These are phyloP conservation scores for Xylaria castorea DNA, from an alignment of 495 filamentous ascomycete species.

Conservation along the genomic window DNA sequence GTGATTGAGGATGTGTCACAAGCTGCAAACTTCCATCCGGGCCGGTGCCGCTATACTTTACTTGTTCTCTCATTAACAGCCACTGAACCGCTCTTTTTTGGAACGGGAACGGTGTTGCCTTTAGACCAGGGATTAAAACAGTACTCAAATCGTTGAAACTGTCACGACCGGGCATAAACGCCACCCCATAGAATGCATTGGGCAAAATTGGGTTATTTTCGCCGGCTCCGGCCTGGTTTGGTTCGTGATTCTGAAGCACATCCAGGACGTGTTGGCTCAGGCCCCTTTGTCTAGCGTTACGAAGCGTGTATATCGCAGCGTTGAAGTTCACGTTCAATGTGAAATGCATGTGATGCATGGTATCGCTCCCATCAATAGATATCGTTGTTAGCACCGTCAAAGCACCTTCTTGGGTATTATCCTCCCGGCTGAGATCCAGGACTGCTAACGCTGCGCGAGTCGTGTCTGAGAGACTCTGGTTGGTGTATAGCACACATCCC, in stretches of 20 bases:
- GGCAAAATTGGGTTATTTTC: constrained; percentile 38
- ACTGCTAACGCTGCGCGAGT: constrained; percentile 4
- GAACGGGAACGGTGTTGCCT: constrained; percentile 51
- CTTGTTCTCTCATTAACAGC: constrained; percentile 54
- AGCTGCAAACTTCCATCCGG: constrained; percentile 28
- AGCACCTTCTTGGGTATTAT: constrained; percentile 29
- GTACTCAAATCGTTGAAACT: constrained; percentile 30
- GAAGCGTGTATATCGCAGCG: constrained; percentile 25
- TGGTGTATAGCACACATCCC: constrained; percentile 18
- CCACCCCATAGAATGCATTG: constrained; percentile 54
- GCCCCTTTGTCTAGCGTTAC: constrained; percentile 25
- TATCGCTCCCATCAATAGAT: constrained; percentile 21
- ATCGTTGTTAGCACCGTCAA: constrained; percentile 31
- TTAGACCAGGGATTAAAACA: constrained; percentile 39
- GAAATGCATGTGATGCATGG: constrained; percentile 29
- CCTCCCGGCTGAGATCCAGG: constrained; percentile 24
- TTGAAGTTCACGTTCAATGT: constrained; percentile 39
- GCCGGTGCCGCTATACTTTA: constrained; percentile 37
- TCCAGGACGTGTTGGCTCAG: constrained; percentile 25
- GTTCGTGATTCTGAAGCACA: neutral
- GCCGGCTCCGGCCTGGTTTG: neutral
- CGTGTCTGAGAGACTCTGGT: constrained; percentile 8
- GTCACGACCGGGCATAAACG: constrained; percentile 45
- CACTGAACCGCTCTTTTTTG: constrained; percentile 54
- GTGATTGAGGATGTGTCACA: constrained; percentile 29